Conservation (phyloP, 2,329 filamentous ascomycete species). For the Curvularia spicifera region DNA sequence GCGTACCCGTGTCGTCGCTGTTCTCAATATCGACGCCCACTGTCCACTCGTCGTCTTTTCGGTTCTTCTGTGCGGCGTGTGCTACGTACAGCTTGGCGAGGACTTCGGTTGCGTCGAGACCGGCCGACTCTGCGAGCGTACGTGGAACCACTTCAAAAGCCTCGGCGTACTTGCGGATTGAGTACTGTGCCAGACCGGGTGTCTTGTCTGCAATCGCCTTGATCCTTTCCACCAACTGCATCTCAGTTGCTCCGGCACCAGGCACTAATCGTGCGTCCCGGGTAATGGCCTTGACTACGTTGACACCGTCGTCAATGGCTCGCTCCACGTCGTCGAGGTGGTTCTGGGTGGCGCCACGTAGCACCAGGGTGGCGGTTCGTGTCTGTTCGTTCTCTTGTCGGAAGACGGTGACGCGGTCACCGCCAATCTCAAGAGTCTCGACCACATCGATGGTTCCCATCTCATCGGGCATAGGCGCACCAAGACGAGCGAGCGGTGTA, state of each 20-base stretch:
- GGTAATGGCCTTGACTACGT: conserved; percentile 97
- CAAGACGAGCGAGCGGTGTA: conserved; percentile 91
- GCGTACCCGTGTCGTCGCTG: conserved; percentile 76
- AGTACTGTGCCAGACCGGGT: conserved; percentile 89
- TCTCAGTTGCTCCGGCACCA: conserved; percentile 91
- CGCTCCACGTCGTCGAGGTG: conserved; percentile 96
- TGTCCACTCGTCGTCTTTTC: conserved; percentile 77
- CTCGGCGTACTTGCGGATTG: conserved; percentile 96
- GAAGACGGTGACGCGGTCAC: conserved; percentile 97
- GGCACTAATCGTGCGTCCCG: conserved; percentile 90
- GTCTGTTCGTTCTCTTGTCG: conserved; percentile 93
- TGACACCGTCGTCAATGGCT: conserved; percentile 96
- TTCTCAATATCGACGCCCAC: conserved; percentile 96
- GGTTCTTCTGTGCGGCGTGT: conserved; percentile 67
- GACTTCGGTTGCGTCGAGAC: conserved; percentile 96
- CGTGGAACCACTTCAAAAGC: conserved; percentile 97
- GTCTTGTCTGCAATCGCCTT: conserved; percentile 91
- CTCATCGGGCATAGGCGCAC: conserved; percentile 99
- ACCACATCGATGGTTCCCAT: conserved; percentile 95
- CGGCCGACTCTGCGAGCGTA: conserved; percentile 91
- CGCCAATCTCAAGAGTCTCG: conserved; percentile 96
- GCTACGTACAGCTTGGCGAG: conserved; percentile 90
- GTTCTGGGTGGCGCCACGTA: conserved; percentile 96
- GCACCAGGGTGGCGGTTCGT: conserved; percentile 89
- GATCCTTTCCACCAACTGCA: conserved; percentile 91